phyloP scores from a whole-genome alignment of 139 green algal genomes.

The Spirogloea muscicola region DNA sequence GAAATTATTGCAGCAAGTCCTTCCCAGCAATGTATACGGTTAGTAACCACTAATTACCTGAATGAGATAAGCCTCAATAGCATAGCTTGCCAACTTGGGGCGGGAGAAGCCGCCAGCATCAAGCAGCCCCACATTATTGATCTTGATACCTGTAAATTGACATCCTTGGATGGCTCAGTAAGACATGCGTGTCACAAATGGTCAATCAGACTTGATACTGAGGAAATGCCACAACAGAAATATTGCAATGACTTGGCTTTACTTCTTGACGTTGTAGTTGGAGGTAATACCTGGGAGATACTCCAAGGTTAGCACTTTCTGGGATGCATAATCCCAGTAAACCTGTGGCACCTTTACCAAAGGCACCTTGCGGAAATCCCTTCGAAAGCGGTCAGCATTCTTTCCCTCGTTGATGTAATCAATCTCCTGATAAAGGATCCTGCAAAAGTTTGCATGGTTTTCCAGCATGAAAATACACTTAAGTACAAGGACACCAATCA shows the following conservation, averaged over 20 bases:
- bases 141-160: constrained; percentile 80
- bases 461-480: no score
- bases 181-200: no score
- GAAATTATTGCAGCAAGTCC: neutral
- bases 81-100: constrained; percentile 68
- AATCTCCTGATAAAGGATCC: constrained; percentile 97
- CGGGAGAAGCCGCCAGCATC: constrained; percentile 79
- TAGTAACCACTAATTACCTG: constrained; percentile 54
- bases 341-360: constrained; percentile 84
- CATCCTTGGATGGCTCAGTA: no score
- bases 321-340: constrained; percentile 77
- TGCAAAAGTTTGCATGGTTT: no score
- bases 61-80: constrained; percentile 92
- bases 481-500: no score
- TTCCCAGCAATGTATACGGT: neutral
- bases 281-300: constrained; percentile 86
- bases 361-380: constrained; percentile 62
- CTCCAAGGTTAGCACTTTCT: constrained; percentile 84
- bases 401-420: constrained; percentile 87
- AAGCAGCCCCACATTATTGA: constrained; percentile 76
- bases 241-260: no score
- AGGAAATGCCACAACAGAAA: no score
- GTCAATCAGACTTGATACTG: no score
- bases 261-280: no score
- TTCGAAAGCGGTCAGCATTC: constrained; percentile 84